Base-by-base conservation (phyloP, 1,139 yeast genomes). In the Nakaseomyces uthaithaninus region DNA sequence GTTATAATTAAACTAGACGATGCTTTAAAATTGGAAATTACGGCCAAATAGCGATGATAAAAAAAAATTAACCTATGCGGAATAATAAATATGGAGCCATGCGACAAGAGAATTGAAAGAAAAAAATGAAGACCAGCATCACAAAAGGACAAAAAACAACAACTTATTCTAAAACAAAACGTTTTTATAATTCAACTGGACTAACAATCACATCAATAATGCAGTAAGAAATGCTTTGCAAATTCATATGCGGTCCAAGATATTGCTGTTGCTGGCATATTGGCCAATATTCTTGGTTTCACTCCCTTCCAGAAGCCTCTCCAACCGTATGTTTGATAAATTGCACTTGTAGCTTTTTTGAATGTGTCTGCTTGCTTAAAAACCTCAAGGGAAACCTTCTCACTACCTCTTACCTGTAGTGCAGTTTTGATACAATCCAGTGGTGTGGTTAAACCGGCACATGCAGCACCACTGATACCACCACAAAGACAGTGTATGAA, bases 211-310 rank as follows among this genome's bases (percentile, higher is more conserved):
- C n/a, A 19, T 23, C 28, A 37, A 28, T 28, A 37, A 10, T 30
- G 33, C 27, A 43, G 33, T 26, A 55, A 41, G 44, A 57, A 55
- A 42, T 57, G 60, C 46, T 89, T 89, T 35, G 96, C 96, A 91
- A 89, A 84, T 61, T 91, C 98, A 62, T 91, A 91, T 16, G 95
- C 89, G 2, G 97, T 89, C 98, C 98, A 91, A 47, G 95, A 80
- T 45, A 91, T 87, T 26, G 97, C 97, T 10, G 97, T 89, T 38
- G 94, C 81, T n/a, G 98, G 98, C 62, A 91, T 89, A 59, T 87
- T 87, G 49, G 93, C 84, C 30, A 91, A 78, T 42, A 91, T 77
- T 62, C 98, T 76, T 36, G 98, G 97, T 58, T 80, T 78, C 55
- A 87, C 69, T 17, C 98, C 98, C 54, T 93, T 72, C 54, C 72